Evolutionary conservation across 768 basidiomycete genomes (phyloP).

Genomic region (Podaxis sp.): DNA sequence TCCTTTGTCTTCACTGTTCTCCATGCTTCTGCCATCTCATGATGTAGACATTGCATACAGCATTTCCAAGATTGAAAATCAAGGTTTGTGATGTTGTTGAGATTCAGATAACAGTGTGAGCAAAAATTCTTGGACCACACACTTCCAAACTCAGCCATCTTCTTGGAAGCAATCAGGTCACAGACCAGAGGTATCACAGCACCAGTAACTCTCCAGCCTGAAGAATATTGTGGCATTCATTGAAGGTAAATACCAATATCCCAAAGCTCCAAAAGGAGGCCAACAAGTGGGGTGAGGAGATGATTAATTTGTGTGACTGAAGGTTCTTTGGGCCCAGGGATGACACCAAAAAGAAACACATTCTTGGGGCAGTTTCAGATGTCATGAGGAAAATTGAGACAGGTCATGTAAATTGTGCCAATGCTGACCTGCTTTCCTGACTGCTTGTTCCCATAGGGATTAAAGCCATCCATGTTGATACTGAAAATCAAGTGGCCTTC

Average conservation of each 20-base stretch:
- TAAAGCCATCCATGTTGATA: slow-evolving; percentile 31
- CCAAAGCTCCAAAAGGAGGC: slow-evolving; percentile 31
- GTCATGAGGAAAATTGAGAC: slow-evolving; percentile 31
- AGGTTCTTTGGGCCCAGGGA: slow-evolving; percentile 23
- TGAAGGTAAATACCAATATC: slow-evolving; percentile 24
- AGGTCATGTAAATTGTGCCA: slow-evolving; percentile 27
- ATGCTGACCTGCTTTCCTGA: slow-evolving; percentile 23
- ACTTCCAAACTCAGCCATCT: slow-evolving; percentile 25
- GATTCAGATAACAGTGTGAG: background rate
- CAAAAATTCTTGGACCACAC: slow-evolving; percentile 17
- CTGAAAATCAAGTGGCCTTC: slow-evolving; percentile 25
- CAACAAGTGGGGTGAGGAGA: slow-evolving; percentile 32
- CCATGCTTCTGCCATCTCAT: background rate
- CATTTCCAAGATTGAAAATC: background rate
- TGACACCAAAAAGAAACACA: slow-evolving; percentile 25
- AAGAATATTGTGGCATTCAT: slow-evolving; percentile 13
- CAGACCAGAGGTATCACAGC: slow-evolving; percentile 31
- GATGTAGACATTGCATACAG: background rate
- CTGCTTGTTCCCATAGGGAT: slow-evolving; percentile 27
- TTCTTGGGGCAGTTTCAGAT: slow-evolving; percentile 20
- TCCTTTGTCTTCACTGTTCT: slow-evolving; percentile 11
- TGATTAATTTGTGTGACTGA: slow-evolving; percentile 32
- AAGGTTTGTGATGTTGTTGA: slow-evolving; percentile 2
- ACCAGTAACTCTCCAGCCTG: slow-evolving; percentile 25
- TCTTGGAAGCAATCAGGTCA: slow-evolving; percentile 28